These are phyloP conservation scores for Ophiostoma ulmi DNA, from an alignment of 2,329 filamentous ascomycete species.

Conservation along the genomic window DNA sequence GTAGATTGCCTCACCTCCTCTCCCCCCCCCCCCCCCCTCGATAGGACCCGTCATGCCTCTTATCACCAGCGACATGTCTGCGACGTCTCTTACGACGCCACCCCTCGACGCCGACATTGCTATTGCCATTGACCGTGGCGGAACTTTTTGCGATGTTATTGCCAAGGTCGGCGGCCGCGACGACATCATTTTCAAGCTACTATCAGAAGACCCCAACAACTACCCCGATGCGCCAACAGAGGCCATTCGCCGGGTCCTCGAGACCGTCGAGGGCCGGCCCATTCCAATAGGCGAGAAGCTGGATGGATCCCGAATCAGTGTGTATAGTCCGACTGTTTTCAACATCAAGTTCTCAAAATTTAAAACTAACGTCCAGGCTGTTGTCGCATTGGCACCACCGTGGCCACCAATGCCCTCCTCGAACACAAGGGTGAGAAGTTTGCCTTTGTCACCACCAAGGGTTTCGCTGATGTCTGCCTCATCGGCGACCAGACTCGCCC, in stretches of 20 bases:
- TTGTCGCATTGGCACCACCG: constrained; percentile 82
- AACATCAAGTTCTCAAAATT: not conserved
- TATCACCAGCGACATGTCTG: constrained; percentile 10
- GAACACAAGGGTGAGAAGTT: constrained; percentile 87
- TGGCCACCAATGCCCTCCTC: constrained; percentile 85
- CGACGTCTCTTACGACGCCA: not conserved
- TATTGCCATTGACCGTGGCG: constrained; percentile 24
- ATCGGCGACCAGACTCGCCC: constrained; percentile 90
- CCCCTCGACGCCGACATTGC: constrained; percentile 2
- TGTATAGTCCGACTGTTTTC: not conserved
- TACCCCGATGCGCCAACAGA: constrained; percentile 65
- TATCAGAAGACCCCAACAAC: constrained; percentile 63
- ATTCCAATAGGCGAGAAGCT: constrained; percentile 57
- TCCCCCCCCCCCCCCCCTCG: not conserved
- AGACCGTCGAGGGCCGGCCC: constrained; percentile 41
- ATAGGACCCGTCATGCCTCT: constrained; percentile 8
- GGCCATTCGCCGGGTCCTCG: constrained; percentile 53
- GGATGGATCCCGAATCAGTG: constrained; percentile 11
- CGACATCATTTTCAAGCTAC: constrained; percentile 50
- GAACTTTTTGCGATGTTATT: constrained; percentile 29
- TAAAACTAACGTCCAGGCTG: not conserved
- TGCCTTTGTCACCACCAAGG: constrained; percentile 76
- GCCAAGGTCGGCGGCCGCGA: constrained; percentile 34
- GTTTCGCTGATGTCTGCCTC: constrained; percentile 79
- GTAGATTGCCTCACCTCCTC: not conserved